Conservation (phyloP, 2,329 filamentous ascomycete genomes). For the Aspergillus novofumigatus region DNA sequence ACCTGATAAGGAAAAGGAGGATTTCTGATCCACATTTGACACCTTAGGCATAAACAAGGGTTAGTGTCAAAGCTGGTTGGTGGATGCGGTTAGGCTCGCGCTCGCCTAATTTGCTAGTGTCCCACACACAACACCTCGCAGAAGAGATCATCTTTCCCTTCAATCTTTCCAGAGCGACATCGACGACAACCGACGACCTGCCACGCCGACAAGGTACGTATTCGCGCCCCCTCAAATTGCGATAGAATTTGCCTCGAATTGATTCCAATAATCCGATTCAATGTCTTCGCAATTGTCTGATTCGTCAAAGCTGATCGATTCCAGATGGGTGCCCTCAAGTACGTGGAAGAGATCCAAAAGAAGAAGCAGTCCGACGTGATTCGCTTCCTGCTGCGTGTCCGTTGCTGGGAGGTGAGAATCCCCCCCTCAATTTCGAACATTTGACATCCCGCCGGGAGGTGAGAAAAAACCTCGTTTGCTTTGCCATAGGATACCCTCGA, state of each 20-base stretch:
- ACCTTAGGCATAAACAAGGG: conserved; percentile 9
- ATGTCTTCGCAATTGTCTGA: neutral
- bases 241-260: neutral
- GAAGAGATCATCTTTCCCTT: conserved; percentile 26
- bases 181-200: conserved; percentile 42
- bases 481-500: conserved; percentile 28
- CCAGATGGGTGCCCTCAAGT: conserved; percentile 99
- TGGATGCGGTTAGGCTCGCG: conserved; percentile 24
- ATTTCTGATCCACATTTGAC: neutral
- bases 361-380: conserved; percentile 99
- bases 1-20: neutral
- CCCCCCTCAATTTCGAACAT: conserved; percentile 31
- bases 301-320: conserved; percentile 13
- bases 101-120: conserved; percentile 42
- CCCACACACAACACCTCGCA: conserved; percentile 38
- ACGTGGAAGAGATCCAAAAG: conserved; percentile 99
- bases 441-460: conserved; percentile 33
- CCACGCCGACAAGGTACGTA: conserved; percentile 44
- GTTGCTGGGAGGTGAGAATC: conserved; percentile 90
- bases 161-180: conserved; percentile 38
- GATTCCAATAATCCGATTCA: neutral
- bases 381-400: conserved; percentile 98
- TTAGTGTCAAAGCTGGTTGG: conserved; percentile 19
- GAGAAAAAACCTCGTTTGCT: conserved; percentile 24
- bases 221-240: neutral